A percentile compares a stretch with the other conserved stretches of the same genome.
phyloP scores from a whole-genome alignment of 2,329 filamentous ascomycete species.

The Microascus cirrosus region DNA sequence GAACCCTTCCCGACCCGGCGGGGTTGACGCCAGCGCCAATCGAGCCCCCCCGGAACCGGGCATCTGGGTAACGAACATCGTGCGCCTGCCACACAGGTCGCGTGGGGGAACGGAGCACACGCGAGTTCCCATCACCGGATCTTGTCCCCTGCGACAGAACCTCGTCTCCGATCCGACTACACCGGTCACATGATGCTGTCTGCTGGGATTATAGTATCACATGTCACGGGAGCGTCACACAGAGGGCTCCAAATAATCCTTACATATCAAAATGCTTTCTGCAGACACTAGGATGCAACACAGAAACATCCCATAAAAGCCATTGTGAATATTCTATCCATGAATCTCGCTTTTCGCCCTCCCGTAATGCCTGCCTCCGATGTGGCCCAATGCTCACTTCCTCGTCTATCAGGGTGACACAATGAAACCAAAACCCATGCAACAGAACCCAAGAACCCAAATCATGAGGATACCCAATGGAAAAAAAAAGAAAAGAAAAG shows the following conservation, averaged over 20 bases:
- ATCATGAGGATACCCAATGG: too few species aligned
- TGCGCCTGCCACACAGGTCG: background rate
- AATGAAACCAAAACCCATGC: too few species aligned
- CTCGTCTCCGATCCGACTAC: background rate
- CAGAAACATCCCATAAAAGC: too few species aligned
- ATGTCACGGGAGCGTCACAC: background rate
- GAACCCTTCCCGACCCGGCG: background rate
- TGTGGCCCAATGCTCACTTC: background rate
- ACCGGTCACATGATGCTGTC: background rate
- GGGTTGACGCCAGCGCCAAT: too few species aligned
- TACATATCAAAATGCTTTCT: too few species aligned
- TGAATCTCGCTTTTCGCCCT: too few species aligned
- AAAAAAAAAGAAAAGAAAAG: conserved; percentile 2
- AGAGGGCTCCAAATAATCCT: too few species aligned
- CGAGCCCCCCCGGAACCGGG: too few species aligned
- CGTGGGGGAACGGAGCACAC: background rate
- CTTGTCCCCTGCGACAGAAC: background rate
- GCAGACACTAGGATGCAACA: too few species aligned
- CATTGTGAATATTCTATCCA: too few species aligned
- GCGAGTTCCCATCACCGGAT: background rate
- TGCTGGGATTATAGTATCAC: background rate
- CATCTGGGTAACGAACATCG: background rate
- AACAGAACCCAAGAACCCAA: too few species aligned
- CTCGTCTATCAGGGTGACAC: background rate
- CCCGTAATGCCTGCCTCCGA: background rate